Evolutionary conservation across 441 rosid species (phyloP).

Genomic region (Aleurites moluccanus): DNA sequence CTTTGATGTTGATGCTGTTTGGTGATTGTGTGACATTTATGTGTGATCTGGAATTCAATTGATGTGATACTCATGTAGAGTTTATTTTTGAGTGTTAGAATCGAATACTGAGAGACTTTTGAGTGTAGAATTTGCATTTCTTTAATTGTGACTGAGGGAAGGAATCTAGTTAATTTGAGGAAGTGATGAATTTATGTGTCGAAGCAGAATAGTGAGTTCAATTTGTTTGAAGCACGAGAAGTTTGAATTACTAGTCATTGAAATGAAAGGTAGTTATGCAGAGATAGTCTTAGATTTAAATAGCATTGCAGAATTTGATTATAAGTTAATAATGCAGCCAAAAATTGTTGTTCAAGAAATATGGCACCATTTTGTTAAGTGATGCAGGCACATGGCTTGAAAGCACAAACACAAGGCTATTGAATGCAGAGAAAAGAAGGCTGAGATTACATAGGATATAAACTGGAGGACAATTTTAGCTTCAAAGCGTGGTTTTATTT

Average conservation of each 20-base stretch:
- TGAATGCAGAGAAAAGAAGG: neutral
- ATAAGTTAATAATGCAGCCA: neutral
- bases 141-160: neutral
- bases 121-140: neutral
- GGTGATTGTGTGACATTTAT: neutral
- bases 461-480: neutral
- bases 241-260: neutral
- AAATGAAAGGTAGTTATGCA: neutral
- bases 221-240: neutral
- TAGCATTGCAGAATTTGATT: neutral
- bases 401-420: neutral
- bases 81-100: neutral
- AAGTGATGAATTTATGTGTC: neutral
- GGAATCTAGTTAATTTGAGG: neutral
- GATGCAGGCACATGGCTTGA: neutral
- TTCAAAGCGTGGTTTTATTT: neutral
- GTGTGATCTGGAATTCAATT: constrained; percentile 5
- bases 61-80: neutral
- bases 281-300: neutral
- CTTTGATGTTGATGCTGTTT: neutral
- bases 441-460: neutral
- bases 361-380: neutral
- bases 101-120: neutral
- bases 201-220: neutral
- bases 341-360: neutral